phyloP scores from a whole-genome alignment of 164 flowering plant species.

The Annona cherimola region DNA sequence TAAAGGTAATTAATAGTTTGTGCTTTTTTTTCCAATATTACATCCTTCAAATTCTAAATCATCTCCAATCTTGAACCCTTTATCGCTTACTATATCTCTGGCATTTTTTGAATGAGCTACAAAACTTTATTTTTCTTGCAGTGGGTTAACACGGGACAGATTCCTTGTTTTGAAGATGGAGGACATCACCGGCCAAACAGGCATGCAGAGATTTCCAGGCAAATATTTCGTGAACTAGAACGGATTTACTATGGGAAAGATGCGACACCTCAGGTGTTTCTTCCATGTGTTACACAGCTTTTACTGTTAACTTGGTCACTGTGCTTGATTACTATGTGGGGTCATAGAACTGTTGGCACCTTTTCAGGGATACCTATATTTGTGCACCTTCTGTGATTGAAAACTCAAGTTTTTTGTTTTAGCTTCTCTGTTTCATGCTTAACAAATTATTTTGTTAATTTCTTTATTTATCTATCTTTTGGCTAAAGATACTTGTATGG shows the following conservation, averaged over 20 bases:
- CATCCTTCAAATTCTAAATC: too few species aligned
- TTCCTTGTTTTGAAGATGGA: conserved; percentile 95
- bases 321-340: not conserved
- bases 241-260: conserved; percentile 53
- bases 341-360: not conserved
- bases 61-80: not conserved
- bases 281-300: not conserved
- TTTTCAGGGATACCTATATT: too few species aligned
- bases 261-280: conserved; percentile 56
- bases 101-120: not conserved
- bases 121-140: conserved; percentile 25
- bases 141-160: conserved; percentile 99
- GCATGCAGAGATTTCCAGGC: conserved; percentile 97
- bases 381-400: not conserved
- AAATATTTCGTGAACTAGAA: conserved; percentile 86
- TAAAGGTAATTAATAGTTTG: too few species aligned
- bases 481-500: too few species aligned
- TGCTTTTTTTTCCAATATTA: too few species aligned
- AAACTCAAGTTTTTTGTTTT: not conserved
- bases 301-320: not conserved
- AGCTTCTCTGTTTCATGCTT: not conserved
- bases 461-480: too few species aligned
- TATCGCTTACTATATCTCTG: not conserved
- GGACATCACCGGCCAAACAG: conserved; percentile 94
- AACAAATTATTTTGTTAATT: not conserved